A percentile compares a stretch with the other conserved stretches of the same genome.
These are phyloP conservation scores for Syzygium aqueum DNA, from an alignment of 345 rosid genomes.

Conservation along the genomic window DNA sequence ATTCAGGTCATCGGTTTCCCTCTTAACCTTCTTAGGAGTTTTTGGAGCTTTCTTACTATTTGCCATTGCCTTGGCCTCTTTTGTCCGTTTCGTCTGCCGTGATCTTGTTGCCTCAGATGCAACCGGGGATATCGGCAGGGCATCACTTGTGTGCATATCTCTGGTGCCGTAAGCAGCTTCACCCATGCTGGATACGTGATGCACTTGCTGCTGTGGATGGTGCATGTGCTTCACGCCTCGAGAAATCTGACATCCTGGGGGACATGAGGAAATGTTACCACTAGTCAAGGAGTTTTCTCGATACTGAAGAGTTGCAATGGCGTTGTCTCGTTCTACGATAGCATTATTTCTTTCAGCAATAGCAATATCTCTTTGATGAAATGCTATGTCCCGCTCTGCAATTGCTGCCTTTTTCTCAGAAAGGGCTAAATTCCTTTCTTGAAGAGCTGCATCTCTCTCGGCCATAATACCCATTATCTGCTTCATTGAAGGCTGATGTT, in stretches of 20 bases:
- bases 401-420: constrained; percentile 89
- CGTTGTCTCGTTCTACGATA: constrained; percentile 75
- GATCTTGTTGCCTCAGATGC: constrained; percentile 54
- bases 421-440: constrained; percentile 80
- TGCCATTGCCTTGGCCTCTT: constrained; percentile 44
- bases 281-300: constrained; percentile 61
- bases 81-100: constrained; percentile 56
- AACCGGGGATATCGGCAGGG: constrained; percentile 34
- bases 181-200: constrained; percentile 38
- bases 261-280: constrained; percentile 50
- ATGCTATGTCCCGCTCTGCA: constrained; percentile 91
- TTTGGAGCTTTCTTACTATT: constrained; percentile 60
- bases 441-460: constrained; percentile 92
- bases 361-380: constrained; percentile 90
- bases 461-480: constrained; percentile 97
- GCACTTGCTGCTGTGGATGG: constrained; percentile 63
- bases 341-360: constrained; percentile 91
- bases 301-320: constrained; percentile 74
- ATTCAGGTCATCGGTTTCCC: constrained; percentile 60
- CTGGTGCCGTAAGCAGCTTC: constrained; percentile 51
- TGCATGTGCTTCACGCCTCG: constrained; percentile 86
- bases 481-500: constrained; percentile 97
- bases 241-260: constrained; percentile 71
- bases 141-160: constrained; percentile 46
- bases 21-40: constrained; percentile 59